Base-by-base conservation (phyloP, 2,329 filamentous ascomycete genomes). In the Cladosporium sp. region DNA sequence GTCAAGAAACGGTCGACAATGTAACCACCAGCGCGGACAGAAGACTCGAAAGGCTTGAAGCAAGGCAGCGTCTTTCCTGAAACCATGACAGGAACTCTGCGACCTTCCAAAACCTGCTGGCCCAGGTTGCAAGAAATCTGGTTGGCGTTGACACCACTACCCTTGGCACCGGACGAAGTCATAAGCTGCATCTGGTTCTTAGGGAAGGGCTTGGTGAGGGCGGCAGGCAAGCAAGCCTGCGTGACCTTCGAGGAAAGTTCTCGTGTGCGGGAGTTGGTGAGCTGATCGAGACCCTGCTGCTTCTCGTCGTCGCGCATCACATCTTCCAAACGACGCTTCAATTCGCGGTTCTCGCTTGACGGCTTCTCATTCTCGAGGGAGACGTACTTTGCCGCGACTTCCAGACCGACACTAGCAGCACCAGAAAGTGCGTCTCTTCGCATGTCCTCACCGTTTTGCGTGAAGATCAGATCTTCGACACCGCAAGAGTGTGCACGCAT, bases 101-200 rank as follows among this genome's bases (percentile, higher is more conserved):
- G 84, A 66, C 93, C 91, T 78, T 98, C 93, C 63, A 98, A 72
- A 73, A 95, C 89, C 68, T 98, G 93, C 67, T 98, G 93, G 48
- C 93, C 93, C 38, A 98, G 80, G 66, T 98, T 96, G 71, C 92
- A 97, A 22, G 92, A 97, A 69, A 98, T 98, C 56, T 96, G 82
- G 64, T 95, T 96, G 46, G 93, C 93, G 68, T 98, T 98, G 71
- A 98, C 93, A 63, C 82, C 77, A 51, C 83, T 87, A 67, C 93
- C 93, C 74, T 98, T 98, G 48, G 93, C 93, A 69, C 93, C 93
- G 53, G 93, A 96, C 11, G 86, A 87, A 18, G 93, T 98, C 93
- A 98, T 98, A 59, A 88, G 84, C 76, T 98, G 93, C 92, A 98
- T 98, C 72, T 97, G 92, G 66, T 98, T 98, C 66, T 86, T 86